Evolutionary conservation across 306 rosid genomes (phyloP), one percentile per base, ranked within the genome.

Genomic region (apple (Malus domestica)): DNA sequence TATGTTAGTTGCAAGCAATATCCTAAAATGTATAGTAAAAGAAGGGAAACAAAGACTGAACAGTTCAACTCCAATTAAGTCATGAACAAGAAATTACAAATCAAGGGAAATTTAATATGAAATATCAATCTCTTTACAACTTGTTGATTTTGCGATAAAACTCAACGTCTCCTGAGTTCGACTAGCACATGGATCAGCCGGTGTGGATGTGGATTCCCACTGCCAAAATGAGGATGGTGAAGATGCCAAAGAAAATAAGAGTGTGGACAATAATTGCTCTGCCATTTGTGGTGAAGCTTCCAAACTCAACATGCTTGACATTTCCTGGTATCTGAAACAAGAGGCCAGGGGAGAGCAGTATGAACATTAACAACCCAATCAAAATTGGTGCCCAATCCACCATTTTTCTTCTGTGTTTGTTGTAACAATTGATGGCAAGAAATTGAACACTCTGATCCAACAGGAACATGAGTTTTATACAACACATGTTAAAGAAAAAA

Each of bases 301-400:
- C 86, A 30, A 89, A 89, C 68, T 89, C 89, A 3, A 86, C 67
- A 22, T 18, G 27, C 35, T 75, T 83, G 20, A 57, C 8, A 66
- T 84, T 82, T 30, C 89, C 90, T 6, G 90, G 93, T 10, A 89
- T 49, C 83, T 83, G 93, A 42, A 89, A 84, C 3, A 89, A 80
- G 22, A 86, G 83, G 1, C 93, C 93, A 0, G 93, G 93, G 23
- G 93, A 89, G 44, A 86, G 87, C 23, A 89, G 74, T 25, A 89
- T 54, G 89, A 86, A 89, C 10, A 89, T 52, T 38, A 89, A 23
- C 18, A 76, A 77, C 57, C 87, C 93, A 4, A 89, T 14, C 2
- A 84, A 25, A 59, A 86, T 45, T 19, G 93, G 93, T 20, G 86
- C 90, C 93, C 93, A 89, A 38, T 89, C 90, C 80, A 82, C 14